Evolutionary conservation across 2,329 filamentous ascomycete genomes (phyloP), one percentile per base, ranked within the genome.

Genomic region (Chaetomium strumarium): DNA sequence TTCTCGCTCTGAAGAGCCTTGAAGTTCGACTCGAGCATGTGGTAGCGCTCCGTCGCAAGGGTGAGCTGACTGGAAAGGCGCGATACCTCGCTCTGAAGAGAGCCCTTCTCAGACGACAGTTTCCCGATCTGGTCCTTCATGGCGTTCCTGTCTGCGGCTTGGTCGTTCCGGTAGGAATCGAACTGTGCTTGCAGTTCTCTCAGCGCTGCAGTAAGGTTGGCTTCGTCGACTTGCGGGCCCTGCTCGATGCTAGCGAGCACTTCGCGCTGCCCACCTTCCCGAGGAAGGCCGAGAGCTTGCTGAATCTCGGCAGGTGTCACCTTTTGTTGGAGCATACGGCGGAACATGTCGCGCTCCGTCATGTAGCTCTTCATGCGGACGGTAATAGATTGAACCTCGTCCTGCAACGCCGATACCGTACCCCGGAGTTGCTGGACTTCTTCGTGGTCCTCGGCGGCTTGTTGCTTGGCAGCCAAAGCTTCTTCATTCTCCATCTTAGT

Each of bases 271-370:
- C 67, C 71, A 14, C 80, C 78, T 54, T 85, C 81, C 31, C 86
- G 71, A 16, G 87, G 88, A 61, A 85, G 83, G 1, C 86, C 88
- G 64, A 95, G 84, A 46, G 84, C 76, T 1, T 84, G 84, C 14
- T 80, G 78, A 39, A 86, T 74, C 55, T 90, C 85, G 12, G 73
- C 76, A 66, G 80, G 66, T 65, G 79, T 64, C 64, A 76, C 67
- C 71, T 84, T 69, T 57, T 93, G 88, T 60, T 92, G 88, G 30
- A 96, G 80, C 75, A 97, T 91, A 48, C 91, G 90, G 19, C 92
- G 85, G 84, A 96, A 97, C 82, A 96, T 96, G 66, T 99, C 92
- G 57, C 93, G 85, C 72, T 99, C 93, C 63, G 90, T 89, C 66
- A 93, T 90, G 68, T 95, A 96, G 67, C 89, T 95, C 73, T 96